These are phyloP conservation scores for Penicillium paneum DNA, from an alignment of 2,329 filamentous ascomycete genomes.

Conservation along the genomic window DNA sequence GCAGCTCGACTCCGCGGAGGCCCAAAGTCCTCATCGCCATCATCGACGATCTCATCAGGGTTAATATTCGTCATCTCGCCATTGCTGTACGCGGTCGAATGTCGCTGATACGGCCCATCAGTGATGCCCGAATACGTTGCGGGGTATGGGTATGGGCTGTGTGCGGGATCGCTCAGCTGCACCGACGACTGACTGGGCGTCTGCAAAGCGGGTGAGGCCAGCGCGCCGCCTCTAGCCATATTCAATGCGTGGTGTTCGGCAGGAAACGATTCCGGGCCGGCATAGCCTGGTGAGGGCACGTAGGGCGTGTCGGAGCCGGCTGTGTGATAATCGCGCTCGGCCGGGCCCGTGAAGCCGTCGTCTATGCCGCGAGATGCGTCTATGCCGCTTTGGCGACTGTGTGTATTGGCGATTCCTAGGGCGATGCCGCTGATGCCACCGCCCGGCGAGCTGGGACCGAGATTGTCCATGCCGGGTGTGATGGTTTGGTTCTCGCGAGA, in stretches of 20 bases:
- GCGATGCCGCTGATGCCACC: constrained; percentile 69
- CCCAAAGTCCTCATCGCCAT: constrained; percentile 81
- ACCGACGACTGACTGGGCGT: constrained; percentile 36
- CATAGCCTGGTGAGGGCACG: constrained; percentile 23
- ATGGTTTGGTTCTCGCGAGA: constrained; percentile 39
- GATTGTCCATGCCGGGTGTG: constrained; percentile 66
- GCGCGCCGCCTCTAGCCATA: constrained; percentile 34
- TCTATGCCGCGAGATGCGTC: constrained; percentile 55
- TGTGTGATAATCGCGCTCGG: constrained; percentile 36
- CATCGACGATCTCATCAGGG: constrained; percentile 77
- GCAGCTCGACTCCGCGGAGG: constrained; percentile 28
- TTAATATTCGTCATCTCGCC: constrained; percentile 56
- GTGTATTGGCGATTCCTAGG: constrained; percentile 61
- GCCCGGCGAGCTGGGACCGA: constrained; percentile 57
- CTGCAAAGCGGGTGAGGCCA: constrained; percentile 31
- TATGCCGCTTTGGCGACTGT: constrained; percentile 62
- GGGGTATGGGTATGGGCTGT: constrained; percentile 44
- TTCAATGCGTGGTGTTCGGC: constrained; percentile 43
- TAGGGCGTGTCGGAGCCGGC: constrained; percentile 40
- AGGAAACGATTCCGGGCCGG: constrained; percentile 25
- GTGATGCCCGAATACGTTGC: constrained; percentile 36
- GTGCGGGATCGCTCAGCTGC: constrained; percentile 26
- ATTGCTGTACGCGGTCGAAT: constrained; percentile 49
- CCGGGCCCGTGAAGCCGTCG: constrained; percentile 28
- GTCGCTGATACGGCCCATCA: constrained; percentile 66